Percentiles rank a stretch among this genome's conserved stretches.
Evolutionary conservation across 257 asterid genomes (phyloP).

Genomic region (Phtheirospermum japonicum): DNA sequence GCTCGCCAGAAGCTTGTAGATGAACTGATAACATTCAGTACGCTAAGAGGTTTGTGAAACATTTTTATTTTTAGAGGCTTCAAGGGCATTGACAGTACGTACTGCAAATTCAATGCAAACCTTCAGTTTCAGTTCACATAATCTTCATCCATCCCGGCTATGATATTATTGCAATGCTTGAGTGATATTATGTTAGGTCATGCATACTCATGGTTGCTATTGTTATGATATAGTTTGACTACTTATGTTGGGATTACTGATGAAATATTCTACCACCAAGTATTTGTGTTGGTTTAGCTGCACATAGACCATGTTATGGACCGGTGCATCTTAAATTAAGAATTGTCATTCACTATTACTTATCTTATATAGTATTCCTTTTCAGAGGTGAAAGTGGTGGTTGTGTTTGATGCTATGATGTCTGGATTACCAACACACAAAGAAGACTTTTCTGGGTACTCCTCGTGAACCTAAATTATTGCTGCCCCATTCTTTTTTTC

Average conservation of each 20-base stretch:
- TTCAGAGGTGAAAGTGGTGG: slow-evolving; percentile 97
- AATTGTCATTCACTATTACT: slow-evolving; percentile 16
- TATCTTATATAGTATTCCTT: slow-evolving; percentile 31
- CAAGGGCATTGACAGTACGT: too few species aligned
- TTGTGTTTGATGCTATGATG: slow-evolving; percentile 96
- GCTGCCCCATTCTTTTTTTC: not conserved
- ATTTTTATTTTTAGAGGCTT: not conserved
- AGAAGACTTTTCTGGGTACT: slow-evolving; percentile 83
- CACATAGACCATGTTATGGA: not conserved
- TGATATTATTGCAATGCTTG: too few species aligned
- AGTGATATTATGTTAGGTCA: too few species aligned
- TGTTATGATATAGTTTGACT: not conserved
- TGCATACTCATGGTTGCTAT: too few species aligned
- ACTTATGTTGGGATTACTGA: too few species aligned
- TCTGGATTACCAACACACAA: slow-evolving; percentile 84
- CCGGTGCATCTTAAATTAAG: slow-evolving; percentile 18
- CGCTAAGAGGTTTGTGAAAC: slow-evolving; percentile 72
- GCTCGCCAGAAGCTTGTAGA: slow-evolving; percentile 98
- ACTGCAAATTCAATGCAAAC: too few species aligned
- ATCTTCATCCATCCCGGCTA: slow-evolving; percentile 1
- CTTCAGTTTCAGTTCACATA: not conserved
- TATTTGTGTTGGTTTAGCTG: slow-evolving; percentile 8
- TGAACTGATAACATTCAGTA: slow-evolving; percentile 77
- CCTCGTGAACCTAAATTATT: slow-evolving; percentile 23
- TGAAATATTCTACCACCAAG: too few species aligned